A percentile compares a stretch with the other conserved stretches of the same genome.
Conservation (phyloP, 1,139 yeast genomes). For the Debaryomyces nepalensis region DNA sequence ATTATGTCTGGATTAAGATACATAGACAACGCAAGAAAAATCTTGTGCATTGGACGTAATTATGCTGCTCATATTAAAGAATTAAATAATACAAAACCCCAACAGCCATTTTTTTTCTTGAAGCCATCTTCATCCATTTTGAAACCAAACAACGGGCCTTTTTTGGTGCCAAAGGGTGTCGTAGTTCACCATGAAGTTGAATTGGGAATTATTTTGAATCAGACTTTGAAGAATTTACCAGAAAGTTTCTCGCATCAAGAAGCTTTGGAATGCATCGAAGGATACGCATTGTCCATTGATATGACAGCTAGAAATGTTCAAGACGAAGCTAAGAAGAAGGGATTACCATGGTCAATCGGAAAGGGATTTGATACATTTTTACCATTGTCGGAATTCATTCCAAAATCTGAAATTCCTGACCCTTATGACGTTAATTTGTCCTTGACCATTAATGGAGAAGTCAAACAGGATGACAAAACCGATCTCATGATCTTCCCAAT, state of each 20-base stretch:
- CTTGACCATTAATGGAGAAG: constrained; percentile 71
- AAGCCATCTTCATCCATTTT: constrained; percentile 79
- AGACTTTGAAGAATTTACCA: constrained; percentile 64
- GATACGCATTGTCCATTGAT: constrained; percentile 89
- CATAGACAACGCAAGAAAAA: constrained; percentile 71
- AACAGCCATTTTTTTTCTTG: constrained; percentile 86
- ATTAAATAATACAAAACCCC: constrained; percentile 77
- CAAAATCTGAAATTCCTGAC: constrained; percentile 67
- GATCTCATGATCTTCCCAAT: constrained; percentile 87
- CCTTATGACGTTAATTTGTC: constrained; percentile 73
- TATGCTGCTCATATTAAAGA: constrained; percentile 95
- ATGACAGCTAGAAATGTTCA: constrained; percentile 96
- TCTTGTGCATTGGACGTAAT: constrained; percentile 94
- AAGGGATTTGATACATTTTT: constrained; percentile 96
- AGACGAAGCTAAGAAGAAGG: constrained; percentile 91
- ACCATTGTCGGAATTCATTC: constrained; percentile 76
- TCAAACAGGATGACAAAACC: constrained; percentile 78
- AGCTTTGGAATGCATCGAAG: constrained; percentile 76
- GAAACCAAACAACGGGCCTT: constrained; percentile 70
- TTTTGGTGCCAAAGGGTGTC: constrained; percentile 80
- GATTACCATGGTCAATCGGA: constrained; percentile 95
- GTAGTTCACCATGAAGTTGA: constrained; percentile 93
- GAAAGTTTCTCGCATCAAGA: constrained; percentile 63
- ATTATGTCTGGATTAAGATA: constrained; percentile 59
- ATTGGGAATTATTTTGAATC: constrained; percentile 76